These are phyloP conservation scores for Chlamydomonas applanata DNA, from an alignment of 139 green algal genomes.

Conservation along the genomic window DNA sequence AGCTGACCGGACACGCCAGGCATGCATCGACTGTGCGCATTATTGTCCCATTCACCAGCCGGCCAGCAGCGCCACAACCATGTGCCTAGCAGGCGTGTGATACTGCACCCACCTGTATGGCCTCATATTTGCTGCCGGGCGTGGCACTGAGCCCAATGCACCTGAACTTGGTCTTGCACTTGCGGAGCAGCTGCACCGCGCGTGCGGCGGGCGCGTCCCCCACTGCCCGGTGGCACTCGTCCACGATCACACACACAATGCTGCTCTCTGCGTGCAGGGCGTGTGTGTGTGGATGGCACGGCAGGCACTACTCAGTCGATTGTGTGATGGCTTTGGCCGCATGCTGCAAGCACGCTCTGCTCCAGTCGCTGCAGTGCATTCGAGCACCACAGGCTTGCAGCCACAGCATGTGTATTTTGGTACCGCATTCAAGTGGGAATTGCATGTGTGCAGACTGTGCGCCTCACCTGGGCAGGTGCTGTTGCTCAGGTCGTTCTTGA, in stretches of 20 bases:
- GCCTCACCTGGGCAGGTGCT: slow-evolving; percentile 38
- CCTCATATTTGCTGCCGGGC: slow-evolving; percentile 59
- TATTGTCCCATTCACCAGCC: no score
- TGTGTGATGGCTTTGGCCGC: no score
- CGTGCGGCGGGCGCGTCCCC: slow-evolving; percentile 52
- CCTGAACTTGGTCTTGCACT: slow-evolving; percentile 55
- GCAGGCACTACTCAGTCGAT: no score
- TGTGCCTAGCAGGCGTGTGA: no score
- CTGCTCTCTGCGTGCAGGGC: slow-evolving; percentile 4
- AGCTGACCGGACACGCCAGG: no score
- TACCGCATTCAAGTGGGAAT: slow-evolving; percentile 8
- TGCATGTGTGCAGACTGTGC: no score
- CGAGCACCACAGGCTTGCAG: no score
- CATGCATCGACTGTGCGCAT: no score
- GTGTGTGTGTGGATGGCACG: not conserved
- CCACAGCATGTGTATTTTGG: no score
- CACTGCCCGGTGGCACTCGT: slow-evolving; percentile 88
- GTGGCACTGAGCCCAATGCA: slow-evolving; percentile 89
- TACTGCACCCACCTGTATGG: slow-evolving; percentile 26
- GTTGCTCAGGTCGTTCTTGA: slow-evolving; percentile 85
- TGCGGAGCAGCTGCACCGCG: slow-evolving; percentile 55
- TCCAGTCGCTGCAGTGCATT: no score
- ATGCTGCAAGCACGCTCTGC: no score
- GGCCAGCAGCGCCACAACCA: no score
- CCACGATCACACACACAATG: slow-evolving; percentile 88